Base-by-base conservation (phyloP, 257 asterid species). In the Pogostemon cablin region DNA sequence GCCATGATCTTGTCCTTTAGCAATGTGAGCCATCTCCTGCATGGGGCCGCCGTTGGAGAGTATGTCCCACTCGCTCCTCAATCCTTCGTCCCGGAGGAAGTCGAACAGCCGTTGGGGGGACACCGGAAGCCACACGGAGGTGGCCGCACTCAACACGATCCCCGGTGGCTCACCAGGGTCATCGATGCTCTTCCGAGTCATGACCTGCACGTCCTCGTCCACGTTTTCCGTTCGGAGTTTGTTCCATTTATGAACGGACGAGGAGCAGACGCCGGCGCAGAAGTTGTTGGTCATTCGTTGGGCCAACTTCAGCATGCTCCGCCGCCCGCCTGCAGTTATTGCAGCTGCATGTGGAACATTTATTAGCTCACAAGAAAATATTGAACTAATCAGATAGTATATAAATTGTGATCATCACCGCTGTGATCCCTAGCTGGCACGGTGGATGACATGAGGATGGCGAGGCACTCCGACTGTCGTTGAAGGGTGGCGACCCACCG, bases 121-220 rank as follows among this genome's bases (percentile, higher is more conserved):
- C 35, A 87, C 87, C 0, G 97, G 97, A 11, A 93, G 82, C 99
- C 99, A 93, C 12, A 88, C 95, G 0, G 99, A 91, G 3, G 99
- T 88, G 42, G 97, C 92, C 0, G 99, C 99, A 39, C 96, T 93
- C 55, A 93, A 49, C 43, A 93, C 97, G 5, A 91, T 83, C 15
- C 99, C 99, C 20, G 93, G 82, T 0, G 99, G 99, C 86, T 93
- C 99, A 0, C 99, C 99, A 0, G 96, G 99, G 68, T 93, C 90
- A 46, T 90, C 96, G 0, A 88, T 74, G 72, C 97, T 89, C 87
- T 93, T 84, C 11, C 99, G 69, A 0, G 97, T 91, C 99, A 93
- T 93, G 7, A 93, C 95, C 0, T 92, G 87, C 2, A 91, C 97
- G 32, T 86, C 96, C 72, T 91, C 91, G 3, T 89, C 95, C 46